Percentiles rank a stretch among this genome's conserved stretches.
phyloP scores from a whole-genome alignment of 768 basidiomycete species.

The Hypholoma fasciculare region DNA sequence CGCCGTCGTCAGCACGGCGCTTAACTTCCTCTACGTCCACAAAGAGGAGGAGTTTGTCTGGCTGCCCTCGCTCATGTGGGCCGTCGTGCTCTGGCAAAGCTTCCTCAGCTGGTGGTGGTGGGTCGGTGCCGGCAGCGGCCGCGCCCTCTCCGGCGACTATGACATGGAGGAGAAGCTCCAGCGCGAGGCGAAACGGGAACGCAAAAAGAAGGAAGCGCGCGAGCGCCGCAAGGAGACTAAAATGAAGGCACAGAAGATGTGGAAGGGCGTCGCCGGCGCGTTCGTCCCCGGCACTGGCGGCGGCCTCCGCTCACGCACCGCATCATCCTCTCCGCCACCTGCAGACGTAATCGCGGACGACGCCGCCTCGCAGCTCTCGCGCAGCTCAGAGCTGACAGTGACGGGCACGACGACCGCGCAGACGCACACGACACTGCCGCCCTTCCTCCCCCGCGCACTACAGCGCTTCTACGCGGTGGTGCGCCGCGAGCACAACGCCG shows the following conservation, averaged over 20 bases:
- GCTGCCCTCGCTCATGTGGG: constrained; percentile 89
- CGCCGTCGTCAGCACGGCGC: constrained; percentile 79
- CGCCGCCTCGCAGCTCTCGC: constrained; percentile 8
- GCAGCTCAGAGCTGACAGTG: constrained; percentile 5
- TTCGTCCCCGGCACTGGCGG: constrained; percentile 25
- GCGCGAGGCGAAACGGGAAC: constrained; percentile 54
- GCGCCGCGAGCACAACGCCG: constrained; percentile 68
- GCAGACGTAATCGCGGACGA: not conserved
- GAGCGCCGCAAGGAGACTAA: constrained; percentile 50
- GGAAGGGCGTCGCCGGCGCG: constrained; percentile 55
- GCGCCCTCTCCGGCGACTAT: constrained; percentile 40
- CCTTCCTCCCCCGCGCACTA: constrained; percentile 39
- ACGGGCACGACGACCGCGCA: constrained; percentile 10
- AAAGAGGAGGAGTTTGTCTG: constrained; percentile 85
- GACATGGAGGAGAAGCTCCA: constrained; percentile 64
- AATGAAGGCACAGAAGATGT: constrained; percentile 55
- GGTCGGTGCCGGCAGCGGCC: constrained; percentile 90
- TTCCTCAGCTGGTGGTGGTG: constrained; percentile 99
- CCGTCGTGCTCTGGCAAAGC: constrained; percentile 94
- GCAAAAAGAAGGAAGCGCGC: constrained; percentile 43
- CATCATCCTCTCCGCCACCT: not conserved
- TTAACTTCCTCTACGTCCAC: constrained; percentile 88
- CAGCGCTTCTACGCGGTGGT: constrained; percentile 60
- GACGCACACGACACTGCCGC: constrained; percentile 29
- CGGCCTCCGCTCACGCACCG: not conserved